Evolutionary conservation across 2,329 filamentous ascomycete genomes (phyloP).

Genomic region (Triangularia verruculosa): DNA sequence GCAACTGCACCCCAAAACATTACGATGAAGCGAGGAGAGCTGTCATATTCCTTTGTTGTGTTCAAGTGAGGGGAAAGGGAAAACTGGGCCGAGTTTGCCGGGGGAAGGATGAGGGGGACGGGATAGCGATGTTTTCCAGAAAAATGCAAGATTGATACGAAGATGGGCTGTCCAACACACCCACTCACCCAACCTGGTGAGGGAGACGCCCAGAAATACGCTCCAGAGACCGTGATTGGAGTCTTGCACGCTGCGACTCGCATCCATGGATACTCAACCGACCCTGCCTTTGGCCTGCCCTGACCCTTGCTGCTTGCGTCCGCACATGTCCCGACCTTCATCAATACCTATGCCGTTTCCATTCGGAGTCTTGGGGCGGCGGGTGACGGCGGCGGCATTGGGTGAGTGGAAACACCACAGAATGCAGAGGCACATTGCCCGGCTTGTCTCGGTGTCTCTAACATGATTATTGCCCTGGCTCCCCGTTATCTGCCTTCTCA

Average conservation of each 20-base stretch:
- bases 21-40: neutral
- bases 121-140: neutral
- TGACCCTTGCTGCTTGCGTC: neutral
- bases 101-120: neutral
- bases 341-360: neutral
- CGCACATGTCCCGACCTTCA: neutral
- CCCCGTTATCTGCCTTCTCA: conserved; percentile 14
- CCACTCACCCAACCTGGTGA: neutral
- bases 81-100: neutral
- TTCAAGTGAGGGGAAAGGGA: neutral
- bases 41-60: neutral
- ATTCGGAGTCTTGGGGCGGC: neutral
- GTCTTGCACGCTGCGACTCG: neutral
- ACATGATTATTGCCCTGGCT: no score
- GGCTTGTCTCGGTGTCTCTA: no score
- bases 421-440: no score
- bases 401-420: no score
- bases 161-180: neutral
- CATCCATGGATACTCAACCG: neutral
- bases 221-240: neutral
- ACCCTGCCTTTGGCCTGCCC: neutral
- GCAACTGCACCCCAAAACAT: neutral
- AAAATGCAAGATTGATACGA: neutral
- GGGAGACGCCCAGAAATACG: neutral
- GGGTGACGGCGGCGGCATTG: neutral